Evolutionary conservation across 78 protist genomes (phyloP).

Genomic region (Planoprotostelium fungivorum): DNA sequence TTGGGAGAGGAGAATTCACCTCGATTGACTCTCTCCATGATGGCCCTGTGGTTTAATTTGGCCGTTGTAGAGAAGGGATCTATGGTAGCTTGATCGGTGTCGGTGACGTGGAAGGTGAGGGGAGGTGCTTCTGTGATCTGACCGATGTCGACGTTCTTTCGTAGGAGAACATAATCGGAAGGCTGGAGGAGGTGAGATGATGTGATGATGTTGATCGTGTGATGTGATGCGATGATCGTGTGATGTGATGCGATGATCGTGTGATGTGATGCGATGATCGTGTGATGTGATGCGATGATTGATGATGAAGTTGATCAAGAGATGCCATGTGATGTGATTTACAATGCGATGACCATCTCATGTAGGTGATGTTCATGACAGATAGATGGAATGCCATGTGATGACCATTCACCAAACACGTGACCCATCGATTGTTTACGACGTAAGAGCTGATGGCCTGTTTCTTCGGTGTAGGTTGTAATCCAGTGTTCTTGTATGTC

Average conservation of each 20-base stretch:
- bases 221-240: no score
- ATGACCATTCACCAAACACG: not conserved
- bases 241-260: no score
- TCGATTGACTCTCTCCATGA: not conserved
- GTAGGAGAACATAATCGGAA: not conserved
- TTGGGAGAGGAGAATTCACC: not conserved
- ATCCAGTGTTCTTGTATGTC: not conserved
- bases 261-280: no score
- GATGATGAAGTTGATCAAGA: no score
- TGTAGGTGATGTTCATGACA: no score
- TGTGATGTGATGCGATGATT: no score
- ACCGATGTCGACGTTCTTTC: not conserved
- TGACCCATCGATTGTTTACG: not conserved
- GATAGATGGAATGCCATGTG: no score
- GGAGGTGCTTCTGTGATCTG: not conserved
- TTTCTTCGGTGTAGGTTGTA: not conserved
- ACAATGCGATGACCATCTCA: no score
- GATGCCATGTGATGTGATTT: no score
- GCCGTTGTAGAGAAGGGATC: not conserved
- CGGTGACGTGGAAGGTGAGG: not conserved
- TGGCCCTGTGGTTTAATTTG: not conserved
- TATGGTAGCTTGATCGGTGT: not conserved
- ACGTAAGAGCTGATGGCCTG: not conserved
- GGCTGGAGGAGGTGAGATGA: no score
- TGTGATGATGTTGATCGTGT: no score